phyloP scores from a whole-genome alignment of 106 monocot genomes.

The Ottelia alismoides region DNA sequence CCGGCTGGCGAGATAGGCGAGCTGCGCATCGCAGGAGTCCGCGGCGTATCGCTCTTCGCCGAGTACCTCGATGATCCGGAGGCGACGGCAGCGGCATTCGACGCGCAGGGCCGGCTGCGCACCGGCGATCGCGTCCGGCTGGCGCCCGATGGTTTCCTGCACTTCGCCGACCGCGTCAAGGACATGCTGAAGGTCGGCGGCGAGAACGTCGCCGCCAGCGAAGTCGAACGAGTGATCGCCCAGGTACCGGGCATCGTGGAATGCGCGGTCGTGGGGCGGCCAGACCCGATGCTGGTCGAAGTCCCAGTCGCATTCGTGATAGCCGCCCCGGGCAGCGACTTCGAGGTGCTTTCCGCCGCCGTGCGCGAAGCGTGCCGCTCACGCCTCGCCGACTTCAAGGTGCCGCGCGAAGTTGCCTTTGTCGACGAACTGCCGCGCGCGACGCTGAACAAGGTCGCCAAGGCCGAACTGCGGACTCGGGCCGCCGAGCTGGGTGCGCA shows the following conservation, averaged over 20 bases:
- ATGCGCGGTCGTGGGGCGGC: neutral
- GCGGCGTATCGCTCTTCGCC: too few relatives aligned
- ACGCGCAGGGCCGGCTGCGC: too few relatives aligned
- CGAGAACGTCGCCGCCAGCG: neutral
- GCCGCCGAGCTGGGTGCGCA: too few relatives aligned
- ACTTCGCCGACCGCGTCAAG: too few relatives aligned
- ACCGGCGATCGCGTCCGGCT: too few relatives aligned
- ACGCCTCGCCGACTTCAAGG: neutral
- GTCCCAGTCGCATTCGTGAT: neutral
- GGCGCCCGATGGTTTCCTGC: too few relatives aligned
- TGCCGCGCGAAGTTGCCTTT: neutral
- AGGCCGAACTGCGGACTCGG: neutral
- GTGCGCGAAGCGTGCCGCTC: neutral
- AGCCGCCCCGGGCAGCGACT: neutral
- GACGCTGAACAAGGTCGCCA: neutral
- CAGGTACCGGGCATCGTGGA: neutral
- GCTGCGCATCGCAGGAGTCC: too few relatives aligned
- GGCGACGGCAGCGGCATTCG: too few relatives aligned
- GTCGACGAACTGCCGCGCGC: neutral
- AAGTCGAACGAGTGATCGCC: neutral
- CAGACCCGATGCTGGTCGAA: neutral
- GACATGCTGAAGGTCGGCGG: conserved; percentile 1
- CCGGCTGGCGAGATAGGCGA: too few relatives aligned
- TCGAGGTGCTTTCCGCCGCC: neutral
- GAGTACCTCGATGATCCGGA: too few relatives aligned